A percentile compares a stretch with the other conserved stretches of the same genome.
phyloP scores from a whole-genome alignment of 257 asterid genomes.

The Solanum clarkiae region DNA sequence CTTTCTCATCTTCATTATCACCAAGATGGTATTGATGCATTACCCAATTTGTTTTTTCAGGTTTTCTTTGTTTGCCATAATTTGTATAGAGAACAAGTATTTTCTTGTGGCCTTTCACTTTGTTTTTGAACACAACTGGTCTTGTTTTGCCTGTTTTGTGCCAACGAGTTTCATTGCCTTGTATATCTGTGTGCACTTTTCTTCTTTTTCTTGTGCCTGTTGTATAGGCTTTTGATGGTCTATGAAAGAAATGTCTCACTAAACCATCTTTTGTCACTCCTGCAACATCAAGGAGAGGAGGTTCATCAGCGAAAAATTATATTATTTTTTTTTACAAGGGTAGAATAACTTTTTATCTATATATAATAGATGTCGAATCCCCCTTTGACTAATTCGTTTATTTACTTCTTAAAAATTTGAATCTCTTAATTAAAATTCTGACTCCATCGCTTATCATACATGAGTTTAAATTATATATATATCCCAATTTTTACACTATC shows the following conservation, averaged over 20 bases:
- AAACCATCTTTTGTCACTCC: conserved; percentile 31
- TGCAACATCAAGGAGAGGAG: background rate
- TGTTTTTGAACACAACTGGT: conserved; percentile 20
- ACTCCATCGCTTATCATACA: too few species aligned
- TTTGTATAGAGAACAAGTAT: conserved; percentile 35
- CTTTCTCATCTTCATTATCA: conserved; percentile 35
- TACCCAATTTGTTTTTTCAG: conserved; percentile 41
- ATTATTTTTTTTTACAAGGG: too few species aligned
- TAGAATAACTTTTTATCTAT: too few species aligned
- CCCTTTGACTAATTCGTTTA: too few species aligned
- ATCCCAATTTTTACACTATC: too few species aligned
- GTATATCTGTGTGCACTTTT: conserved; percentile 26
- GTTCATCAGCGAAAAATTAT: too few species aligned
- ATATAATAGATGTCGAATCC: too few species aligned
- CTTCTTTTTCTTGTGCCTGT: conserved; percentile 36
- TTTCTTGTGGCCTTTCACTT: conserved; percentile 37
- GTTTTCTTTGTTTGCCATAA: conserved; percentile 33
- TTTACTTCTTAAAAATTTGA: too few species aligned
- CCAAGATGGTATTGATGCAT: conserved; percentile 46
- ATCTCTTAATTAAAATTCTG: too few species aligned
- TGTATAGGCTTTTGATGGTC: conserved; percentile 41
- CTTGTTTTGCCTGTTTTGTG: conserved; percentile 39
- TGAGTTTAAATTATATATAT: too few species aligned
- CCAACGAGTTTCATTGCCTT: conserved; percentile 36
- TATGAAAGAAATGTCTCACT: conserved; percentile 31